These are phyloP conservation scores for Coemansia sp. DNA, from an alignment of 192 early-diverging fungal genomes.

Conservation along the genomic window DNA sequence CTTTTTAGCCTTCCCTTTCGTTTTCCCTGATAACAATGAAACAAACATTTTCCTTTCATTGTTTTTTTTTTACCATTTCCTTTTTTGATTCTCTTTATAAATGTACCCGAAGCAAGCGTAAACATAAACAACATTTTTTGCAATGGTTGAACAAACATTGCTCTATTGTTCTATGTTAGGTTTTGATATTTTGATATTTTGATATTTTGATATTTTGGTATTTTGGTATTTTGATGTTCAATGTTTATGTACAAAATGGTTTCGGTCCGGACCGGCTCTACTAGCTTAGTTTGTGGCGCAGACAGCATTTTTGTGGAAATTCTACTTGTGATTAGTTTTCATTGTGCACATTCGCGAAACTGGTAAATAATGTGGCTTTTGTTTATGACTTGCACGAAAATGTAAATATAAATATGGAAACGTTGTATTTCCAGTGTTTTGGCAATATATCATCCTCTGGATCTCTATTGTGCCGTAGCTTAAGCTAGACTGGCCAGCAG, in stretches of 20 bases:
- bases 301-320: not conserved
- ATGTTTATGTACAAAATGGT: not conserved
- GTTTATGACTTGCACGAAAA: too few relatives aligned
- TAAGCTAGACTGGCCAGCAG: too few relatives aligned
- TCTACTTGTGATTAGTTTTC: too few relatives aligned
- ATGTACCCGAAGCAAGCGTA: slow-evolving; percentile 1
- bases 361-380: not conserved
- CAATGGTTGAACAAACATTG: not conserved
- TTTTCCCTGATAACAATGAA: slow-evolving; percentile 4
- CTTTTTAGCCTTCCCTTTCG: slow-evolving; percentile 3
- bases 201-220: not conserved
- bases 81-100: slow-evolving; percentile 1
- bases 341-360: not conserved
- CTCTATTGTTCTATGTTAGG: too few relatives aligned
- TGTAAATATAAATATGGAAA: too few relatives aligned
- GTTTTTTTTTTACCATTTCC: slow-evolving; percentile 8
- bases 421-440: too few relatives aligned
- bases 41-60: not conserved
- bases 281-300: not conserved
- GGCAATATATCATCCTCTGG: too few relatives aligned
- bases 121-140: not conserved
- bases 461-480: too few relatives aligned
- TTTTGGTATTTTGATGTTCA: not conserved
- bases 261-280: not conserved
- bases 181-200: too few relatives aligned